Evolutionary conservation across 1,139 yeast genomes (phyloP).

Genomic region (Hyphopichia fennica): DNA sequence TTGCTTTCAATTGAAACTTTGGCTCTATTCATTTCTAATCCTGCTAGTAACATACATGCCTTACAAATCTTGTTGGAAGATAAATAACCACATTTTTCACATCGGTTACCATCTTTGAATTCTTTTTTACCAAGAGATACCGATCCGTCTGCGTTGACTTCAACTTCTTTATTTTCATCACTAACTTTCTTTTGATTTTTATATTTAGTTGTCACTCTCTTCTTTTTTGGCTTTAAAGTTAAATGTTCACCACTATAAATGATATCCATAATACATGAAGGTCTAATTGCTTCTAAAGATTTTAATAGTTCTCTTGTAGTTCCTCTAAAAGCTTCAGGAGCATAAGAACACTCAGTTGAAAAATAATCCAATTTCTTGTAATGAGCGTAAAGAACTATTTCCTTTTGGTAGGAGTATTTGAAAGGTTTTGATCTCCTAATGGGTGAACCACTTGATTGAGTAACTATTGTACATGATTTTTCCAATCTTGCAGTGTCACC

Average conservation of each 20-base stretch:
- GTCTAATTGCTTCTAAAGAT: constrained; percentile 84
- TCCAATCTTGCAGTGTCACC: constrained; percentile 97
- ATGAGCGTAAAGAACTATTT: constrained; percentile 95
- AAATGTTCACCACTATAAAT: constrained; percentile 93
- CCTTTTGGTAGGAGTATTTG: constrained; percentile 95
- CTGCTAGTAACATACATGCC: constrained; percentile 87
- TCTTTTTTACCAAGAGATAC: constrained; percentile 38
- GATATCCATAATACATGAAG: constrained; percentile 91
- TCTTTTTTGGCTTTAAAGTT: constrained; percentile 58
- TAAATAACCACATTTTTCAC: constrained; percentile 89
- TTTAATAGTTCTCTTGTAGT: constrained; percentile 93
- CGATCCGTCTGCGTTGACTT: constrained; percentile 61
- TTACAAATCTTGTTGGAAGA: constrained; percentile 88
- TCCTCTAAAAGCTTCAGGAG: constrained; percentile 98
- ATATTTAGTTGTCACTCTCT: constrained; percentile 26
- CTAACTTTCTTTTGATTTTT: constrained; percentile 26
- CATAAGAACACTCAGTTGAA: constrained; percentile 96
- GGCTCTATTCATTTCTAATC: constrained; percentile 76
- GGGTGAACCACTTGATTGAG: constrained; percentile 77
- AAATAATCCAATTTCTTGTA: constrained; percentile 93
- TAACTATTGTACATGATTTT: constrained; percentile 84
- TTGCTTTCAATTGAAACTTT: constrained; percentile 55
- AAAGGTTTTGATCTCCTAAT: constrained; percentile 92
- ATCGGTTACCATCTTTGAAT: constrained; percentile 64
- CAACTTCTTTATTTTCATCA: constrained; percentile 34